A percentile compares a stretch with the other conserved stretches of the same genome.
These are phyloP conservation scores for Amaranthus cruentus DNA, from an alignment of 148 eudicot genomes.

Conservation along the genomic window DNA sequence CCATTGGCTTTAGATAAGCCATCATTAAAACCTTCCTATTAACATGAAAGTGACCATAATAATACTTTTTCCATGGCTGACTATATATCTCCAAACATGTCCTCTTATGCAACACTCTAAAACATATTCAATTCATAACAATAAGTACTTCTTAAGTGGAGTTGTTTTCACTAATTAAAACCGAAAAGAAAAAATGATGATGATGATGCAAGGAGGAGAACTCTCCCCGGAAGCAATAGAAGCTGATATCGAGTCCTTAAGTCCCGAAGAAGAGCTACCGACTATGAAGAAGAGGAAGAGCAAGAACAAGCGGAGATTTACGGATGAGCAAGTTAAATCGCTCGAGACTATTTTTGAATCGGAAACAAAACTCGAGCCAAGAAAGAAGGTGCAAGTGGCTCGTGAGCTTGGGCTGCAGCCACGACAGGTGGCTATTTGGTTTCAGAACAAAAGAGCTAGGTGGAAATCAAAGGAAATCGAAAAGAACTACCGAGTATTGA, in stretches of 20 bases:
- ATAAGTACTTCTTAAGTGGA: conserved; percentile 16
- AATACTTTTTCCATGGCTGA: conserved; percentile 14
- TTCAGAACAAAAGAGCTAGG: conserved; percentile 68
- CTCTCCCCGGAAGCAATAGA: conserved; percentile 21
- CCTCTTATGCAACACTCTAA: conserved; percentile 27
- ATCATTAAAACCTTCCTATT: conserved; percentile 30
- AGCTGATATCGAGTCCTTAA: conserved; percentile 16
- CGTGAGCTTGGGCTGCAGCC: conserved; percentile 61
- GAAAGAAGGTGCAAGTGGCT: conserved; percentile 59
- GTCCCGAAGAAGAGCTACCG: conserved; percentile 12
- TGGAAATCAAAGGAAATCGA: conserved; percentile 67
- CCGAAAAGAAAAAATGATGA: background rate
- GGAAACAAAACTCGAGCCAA: conserved; percentile 60
- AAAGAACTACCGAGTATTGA: conserved; percentile 36
- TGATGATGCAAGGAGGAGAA: conserved; percentile 35
- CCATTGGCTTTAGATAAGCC: conserved; percentile 34
- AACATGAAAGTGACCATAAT: conserved; percentile 30
- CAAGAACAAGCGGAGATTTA: conserved; percentile 51
- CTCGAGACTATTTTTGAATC: conserved; percentile 49
- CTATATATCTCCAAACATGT: conserved; percentile 32
- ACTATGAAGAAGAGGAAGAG: conserved; percentile 33
- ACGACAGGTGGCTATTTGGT: conserved; percentile 76
- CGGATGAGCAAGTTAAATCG: conserved; percentile 54
- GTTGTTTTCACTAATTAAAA: conserved; percentile 17
- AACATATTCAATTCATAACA: conserved; percentile 19